Percentiles rank a stretch among this genome's conserved stretches.
These are phyloP conservation scores for Fusarium xylarioides DNA, from an alignment of 2,329 filamentous ascomycete species.

Conservation along the genomic window DNA sequence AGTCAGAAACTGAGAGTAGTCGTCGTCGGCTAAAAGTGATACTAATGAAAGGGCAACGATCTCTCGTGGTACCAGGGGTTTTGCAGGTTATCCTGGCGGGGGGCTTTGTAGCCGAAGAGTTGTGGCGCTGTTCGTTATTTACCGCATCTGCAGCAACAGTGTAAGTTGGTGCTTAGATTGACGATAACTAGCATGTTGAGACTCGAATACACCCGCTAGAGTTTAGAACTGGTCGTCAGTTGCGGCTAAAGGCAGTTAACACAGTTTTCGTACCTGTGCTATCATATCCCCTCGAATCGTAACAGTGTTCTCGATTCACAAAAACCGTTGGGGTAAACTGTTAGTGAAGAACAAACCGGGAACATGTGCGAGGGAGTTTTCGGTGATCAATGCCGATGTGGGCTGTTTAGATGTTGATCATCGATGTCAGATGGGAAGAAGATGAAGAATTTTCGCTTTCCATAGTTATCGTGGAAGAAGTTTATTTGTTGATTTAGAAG, in stretches of 20 bases:
- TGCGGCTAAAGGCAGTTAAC: background rate
- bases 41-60: background rate
- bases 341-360: background rate
- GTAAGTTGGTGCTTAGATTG: background rate
- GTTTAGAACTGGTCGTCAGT: slow-evolving; percentile 4
- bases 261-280: background rate
- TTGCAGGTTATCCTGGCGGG: background rate
- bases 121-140: slow-evolving; percentile 32
- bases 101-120: slow-evolving; percentile 19
- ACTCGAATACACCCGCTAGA: slow-evolving; percentile 6
- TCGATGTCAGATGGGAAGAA: background rate
- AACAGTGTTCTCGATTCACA: slow-evolving; percentile 9
- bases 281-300: background rate
- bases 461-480: background rate
- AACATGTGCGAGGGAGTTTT: slow-evolving; percentile 14
- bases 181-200: background rate
- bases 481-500: background rate
- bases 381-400: background rate
- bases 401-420: background rate
- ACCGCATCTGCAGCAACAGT: background rate
- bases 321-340: slow-evolving; percentile 11
- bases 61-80: slow-evolving; percentile 7
- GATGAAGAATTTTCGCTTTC: slow-evolving; percentile 2
- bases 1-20: background rate
- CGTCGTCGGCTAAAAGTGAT: slow-evolving; percentile 25